Conservation (phyloP, 768 basidiomycete species). For the Inosperma sp. region DNA sequence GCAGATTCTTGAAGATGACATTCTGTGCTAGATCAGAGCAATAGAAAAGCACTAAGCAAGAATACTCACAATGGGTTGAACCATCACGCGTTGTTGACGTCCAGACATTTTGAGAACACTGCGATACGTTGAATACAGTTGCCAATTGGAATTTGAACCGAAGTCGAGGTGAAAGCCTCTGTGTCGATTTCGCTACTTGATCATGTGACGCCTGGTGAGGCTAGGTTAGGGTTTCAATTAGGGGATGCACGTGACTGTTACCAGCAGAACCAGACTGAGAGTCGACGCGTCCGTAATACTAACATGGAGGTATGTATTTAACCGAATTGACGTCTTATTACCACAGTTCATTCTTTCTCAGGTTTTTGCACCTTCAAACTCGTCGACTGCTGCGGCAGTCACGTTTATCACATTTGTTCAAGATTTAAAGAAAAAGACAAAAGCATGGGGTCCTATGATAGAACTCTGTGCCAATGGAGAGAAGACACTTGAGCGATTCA, state of each 20-base stretch:
- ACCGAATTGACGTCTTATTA: neutral
- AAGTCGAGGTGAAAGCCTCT: no score
- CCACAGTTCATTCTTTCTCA: slow-evolving; percentile 23
- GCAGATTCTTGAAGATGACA: slow-evolving; percentile 97
- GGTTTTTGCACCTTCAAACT: slow-evolving; percentile 73
- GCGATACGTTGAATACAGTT: neutral
- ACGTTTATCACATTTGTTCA: slow-evolving; percentile 99
- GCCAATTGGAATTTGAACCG: no score
- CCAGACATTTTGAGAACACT: slow-evolving; percentile 64
- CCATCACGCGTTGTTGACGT: slow-evolving; percentile 96
- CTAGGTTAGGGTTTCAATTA: neutral
- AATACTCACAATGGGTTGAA: slow-evolving; percentile 91
- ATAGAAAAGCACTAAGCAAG: slow-evolving; percentile 4
- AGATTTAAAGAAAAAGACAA: slow-evolving; percentile 95
- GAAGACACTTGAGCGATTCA: slow-evolving; percentile 93
- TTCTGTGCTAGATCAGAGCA: slow-evolving; percentile 48
- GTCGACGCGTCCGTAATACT: slow-evolving; percentile 36
- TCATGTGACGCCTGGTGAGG: no score
- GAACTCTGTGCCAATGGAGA: slow-evolving; percentile 92
- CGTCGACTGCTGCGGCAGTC: slow-evolving; percentile 96
- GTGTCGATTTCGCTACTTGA: no score
- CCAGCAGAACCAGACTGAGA: slow-evolving; percentile 3
- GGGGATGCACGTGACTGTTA: neutral
- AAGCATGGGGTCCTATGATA: slow-evolving; percentile 95
- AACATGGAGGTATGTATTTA: slow-evolving; percentile 40